A percentile compares a stretch with the other conserved stretches of the same genome.
phyloP scores from a whole-genome alignment of 305 asterid genomes.

The Fraxinus baroniana region DNA sequence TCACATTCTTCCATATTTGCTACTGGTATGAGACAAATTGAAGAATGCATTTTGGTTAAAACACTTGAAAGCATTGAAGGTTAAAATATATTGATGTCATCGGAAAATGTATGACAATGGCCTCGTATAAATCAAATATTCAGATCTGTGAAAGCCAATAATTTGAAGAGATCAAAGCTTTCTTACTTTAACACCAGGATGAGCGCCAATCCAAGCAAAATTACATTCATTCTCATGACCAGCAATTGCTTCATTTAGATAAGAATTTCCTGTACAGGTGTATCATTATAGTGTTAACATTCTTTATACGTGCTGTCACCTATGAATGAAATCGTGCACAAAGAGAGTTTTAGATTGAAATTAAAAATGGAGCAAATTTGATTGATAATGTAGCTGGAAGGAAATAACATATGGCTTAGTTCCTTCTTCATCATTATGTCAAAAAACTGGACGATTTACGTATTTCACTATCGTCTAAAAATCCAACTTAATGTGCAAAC shows the following conservation, averaged over 20 bases:
- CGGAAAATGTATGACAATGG: background rate
- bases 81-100: background rate
- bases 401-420: background rate
- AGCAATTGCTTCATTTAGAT: slow-evolving; percentile 33
- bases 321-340: background rate
- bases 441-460: background rate
- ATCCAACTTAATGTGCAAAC: background rate
- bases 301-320: background rate
- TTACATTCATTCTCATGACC: slow-evolving; percentile 19
- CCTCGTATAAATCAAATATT: background rate
- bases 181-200: slow-evolving; percentile 39
- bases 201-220: slow-evolving; percentile 40
- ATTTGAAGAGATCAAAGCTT: background rate
- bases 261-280: slow-evolving; percentile 29
- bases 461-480: background rate
- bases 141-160: background rate
- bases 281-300: background rate
- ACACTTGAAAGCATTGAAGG: background rate
- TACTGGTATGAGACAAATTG: background rate
- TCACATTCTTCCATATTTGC: background rate
- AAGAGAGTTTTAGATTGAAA: background rate
- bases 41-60: background rate
- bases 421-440: background rate
- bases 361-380: background rate
- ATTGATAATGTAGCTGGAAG: background rate